Percentiles rank a stretch among this genome's conserved stretches.
Evolutionary conservation across 1,139 yeast genomes (phyloP).

Genomic region (Oligophagozyma castellii): DNA sequence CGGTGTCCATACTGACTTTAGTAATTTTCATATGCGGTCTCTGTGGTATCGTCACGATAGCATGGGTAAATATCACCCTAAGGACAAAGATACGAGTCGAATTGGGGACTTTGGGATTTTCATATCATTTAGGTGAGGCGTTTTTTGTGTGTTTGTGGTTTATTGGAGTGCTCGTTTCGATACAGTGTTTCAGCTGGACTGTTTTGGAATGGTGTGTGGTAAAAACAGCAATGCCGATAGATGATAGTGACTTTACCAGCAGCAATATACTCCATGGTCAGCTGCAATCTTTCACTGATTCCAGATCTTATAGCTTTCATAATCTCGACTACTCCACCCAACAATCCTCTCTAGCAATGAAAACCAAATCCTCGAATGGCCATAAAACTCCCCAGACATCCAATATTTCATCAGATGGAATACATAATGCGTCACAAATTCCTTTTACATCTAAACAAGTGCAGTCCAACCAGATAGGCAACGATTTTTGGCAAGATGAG

Average conservation of each 20-base stretch:
- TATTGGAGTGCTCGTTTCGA: conserved; percentile 10
- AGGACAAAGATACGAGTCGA: conserved; percentile 14
- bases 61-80: conserved; percentile 10
- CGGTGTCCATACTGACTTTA: conserved; percentile 14
- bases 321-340: no score
- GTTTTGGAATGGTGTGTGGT: conserved; percentile 25
- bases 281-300: not conserved
- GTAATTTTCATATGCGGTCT: conserved; percentile 13
- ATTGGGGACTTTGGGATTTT: conserved; percentile 17
- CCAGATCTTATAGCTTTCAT: no score
- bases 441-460: not conserved
- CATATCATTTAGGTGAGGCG: conserved; percentile 13
- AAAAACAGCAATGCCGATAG: conserved; percentile 5
- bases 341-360: no score
- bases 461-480: conserved; percentile 1
- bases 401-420: not conserved
- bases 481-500: conserved; percentile 5
- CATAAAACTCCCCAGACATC: not conserved
- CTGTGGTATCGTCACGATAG: conserved; percentile 9
- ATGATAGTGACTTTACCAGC: conserved; percentile 5
- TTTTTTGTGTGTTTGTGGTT: conserved; percentile 18
- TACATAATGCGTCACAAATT: not conserved
- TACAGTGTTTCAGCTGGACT: conserved; percentile 20
- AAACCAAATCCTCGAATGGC: not conserved
- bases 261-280: no score